Base-by-base conservation (phyloP, 2,329 filamentous ascomycete genomes). In the Colletotrichum cuscutae region DNA sequence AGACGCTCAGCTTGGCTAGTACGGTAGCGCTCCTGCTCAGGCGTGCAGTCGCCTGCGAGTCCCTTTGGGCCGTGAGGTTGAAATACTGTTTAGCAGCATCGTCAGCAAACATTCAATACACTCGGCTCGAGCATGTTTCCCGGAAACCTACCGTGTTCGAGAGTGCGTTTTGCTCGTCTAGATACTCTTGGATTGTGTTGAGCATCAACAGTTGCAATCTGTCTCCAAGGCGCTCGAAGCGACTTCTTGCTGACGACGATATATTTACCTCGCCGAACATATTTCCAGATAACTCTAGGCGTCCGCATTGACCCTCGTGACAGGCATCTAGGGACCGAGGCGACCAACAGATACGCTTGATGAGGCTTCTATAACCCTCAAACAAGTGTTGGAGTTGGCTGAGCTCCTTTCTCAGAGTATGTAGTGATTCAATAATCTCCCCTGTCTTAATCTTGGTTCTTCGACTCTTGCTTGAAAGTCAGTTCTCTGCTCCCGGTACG, bases 1-100 rank as follows among this genome's bases (percentile, higher is more conserved):
- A 85, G 53, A 95, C 93, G 13, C 91, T 93, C 6, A 93, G 89
- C 79, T 95, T 95, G 59, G 92, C 92, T 12, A 95, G 85, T 5
- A 95, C 83, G 5, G 94, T 90, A 4, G 93, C 93, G 75, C 92
- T 91, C 70, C 92, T 86, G 0, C 92, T 94, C 24, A 95, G 86
- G 24, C 91, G 88, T 72, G 94, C 92, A 12, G 94, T 93, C 4
- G 90, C 89, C 75, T 91, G 89, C 0, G 92, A 93, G 80, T 95
- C 92, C 79, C 93, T 94, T 77, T 94, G 90, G 22, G 92, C 90
- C 71, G 93, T 94, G 75, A 95, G 87, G 80, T 93, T 94, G 86
- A 95, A 95, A 80, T 94, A 94, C 91, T 93, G 71, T 30, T 49
- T 11, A 15, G 4, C 72, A 63, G n/a, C 49, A 56, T 7, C 26